Conservation (phyloP, 331 rosid genomes). For the Dryas integrifolia region DNA sequence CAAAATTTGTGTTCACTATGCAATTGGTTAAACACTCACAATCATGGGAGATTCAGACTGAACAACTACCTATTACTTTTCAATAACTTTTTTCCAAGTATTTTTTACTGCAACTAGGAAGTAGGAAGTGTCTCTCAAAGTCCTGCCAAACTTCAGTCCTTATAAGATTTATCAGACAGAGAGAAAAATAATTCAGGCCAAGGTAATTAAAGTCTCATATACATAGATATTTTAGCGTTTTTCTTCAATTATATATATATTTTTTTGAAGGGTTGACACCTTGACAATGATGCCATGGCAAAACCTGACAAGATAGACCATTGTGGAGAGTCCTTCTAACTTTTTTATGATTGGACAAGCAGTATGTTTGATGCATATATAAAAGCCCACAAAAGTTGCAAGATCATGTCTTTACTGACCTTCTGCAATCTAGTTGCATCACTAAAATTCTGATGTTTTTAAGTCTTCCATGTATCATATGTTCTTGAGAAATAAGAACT, state of each 20-base stretch:
- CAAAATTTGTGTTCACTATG: neutral
- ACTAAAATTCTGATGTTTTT: neutral
- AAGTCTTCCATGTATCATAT: too few relatives aligned
- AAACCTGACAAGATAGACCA: slow-evolving; percentile 2
- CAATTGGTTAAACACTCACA: neutral
- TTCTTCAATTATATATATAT: neutral
- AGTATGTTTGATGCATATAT: slow-evolving; percentile 4
- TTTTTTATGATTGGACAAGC: neutral
- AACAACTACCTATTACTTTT: neutral
- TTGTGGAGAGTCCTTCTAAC: slow-evolving; percentile 15
- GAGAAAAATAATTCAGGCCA: slow-evolving; percentile 1
- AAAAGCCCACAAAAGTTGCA: neutral
- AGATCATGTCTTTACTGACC: neutral
- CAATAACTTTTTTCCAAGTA: neutral
- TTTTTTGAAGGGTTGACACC: slow-evolving; percentile 17
- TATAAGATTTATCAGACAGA: slow-evolving; percentile 8
- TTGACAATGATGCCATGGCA: slow-evolving; percentile 12
- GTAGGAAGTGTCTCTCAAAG: neutral
- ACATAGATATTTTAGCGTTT: neutral
- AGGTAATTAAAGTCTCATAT: neutral
- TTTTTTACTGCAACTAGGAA: too few relatives aligned
- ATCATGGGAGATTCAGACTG: neutral
- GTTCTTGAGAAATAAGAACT: too few relatives aligned
- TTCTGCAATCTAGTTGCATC: neutral
- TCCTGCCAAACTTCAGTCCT: slow-evolving; percentile 4